Evolutionary conservation across 768 basidiomycete genomes (phyloP).

Genomic region (Termitomyces sp.): DNA sequence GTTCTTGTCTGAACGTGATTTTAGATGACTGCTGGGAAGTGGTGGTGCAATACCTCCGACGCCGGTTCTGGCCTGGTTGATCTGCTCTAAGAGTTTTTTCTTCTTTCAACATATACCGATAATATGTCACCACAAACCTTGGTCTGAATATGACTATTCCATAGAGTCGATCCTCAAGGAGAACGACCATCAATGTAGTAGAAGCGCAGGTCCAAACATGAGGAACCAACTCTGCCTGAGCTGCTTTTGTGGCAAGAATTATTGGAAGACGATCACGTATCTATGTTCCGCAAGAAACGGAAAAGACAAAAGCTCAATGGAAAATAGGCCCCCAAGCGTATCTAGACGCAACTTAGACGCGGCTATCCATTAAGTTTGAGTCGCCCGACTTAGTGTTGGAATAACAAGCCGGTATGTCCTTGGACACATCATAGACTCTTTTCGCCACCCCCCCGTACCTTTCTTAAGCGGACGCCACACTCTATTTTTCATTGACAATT

Average conservation of each 20-base stretch:
- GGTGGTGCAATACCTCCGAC: slow-evolving; percentile 24
- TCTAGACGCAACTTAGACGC: background rate
- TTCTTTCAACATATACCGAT: background rate
- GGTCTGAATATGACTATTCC: background rate
- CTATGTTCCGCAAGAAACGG: too few species aligned
- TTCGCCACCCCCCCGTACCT: too few species aligned
- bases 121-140: background rate
- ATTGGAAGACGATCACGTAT: too few species aligned
- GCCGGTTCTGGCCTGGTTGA: slow-evolving; percentile 25
- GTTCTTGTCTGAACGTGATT: background rate
- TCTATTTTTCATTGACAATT: too few species aligned
- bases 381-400: too few species aligned
- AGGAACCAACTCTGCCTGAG: background rate
- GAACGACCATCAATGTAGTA: background rate
- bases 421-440: too few species aligned
- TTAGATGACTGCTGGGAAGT: slow-evolving; percentile 21
- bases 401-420: too few species aligned
- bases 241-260: too few species aligned
- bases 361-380: too few species aligned
- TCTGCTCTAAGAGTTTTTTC: slow-evolving; percentile 13
- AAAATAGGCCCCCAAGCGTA: background rate
- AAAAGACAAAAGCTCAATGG: too few species aligned
- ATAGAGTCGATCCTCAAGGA: background rate
- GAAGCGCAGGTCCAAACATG: background rate
- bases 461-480: too few species aligned